These are phyloP conservation scores for Zygotorulaspora mrakii DNA, from an alignment of 1,139 yeast species.

Conservation along the genomic window DNA sequence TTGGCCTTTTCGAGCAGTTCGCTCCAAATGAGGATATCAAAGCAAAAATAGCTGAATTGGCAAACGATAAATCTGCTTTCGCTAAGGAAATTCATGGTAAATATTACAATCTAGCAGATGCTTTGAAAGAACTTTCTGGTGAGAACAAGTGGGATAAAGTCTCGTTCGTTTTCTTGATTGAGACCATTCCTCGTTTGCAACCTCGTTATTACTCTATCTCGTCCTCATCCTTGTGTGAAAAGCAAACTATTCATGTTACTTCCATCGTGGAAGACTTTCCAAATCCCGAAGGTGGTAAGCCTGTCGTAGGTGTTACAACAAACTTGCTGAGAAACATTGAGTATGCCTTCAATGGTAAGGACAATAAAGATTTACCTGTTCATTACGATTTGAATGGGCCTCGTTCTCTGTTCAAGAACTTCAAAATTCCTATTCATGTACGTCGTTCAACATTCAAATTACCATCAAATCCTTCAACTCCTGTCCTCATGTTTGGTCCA, in stretches of 20 bases:
- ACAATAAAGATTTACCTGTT: constrained; percentile 41
- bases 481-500: constrained; percentile 92
- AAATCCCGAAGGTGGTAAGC: constrained; percentile 37
- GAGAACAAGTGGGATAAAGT: constrained; percentile 67
- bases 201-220: constrained; percentile 97
- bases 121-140: constrained; percentile 56
- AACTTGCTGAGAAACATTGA: constrained; percentile 59
- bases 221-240: constrained; percentile 78
- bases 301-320: constrained; percentile 73
- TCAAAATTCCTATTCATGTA: constrained; percentile 81
- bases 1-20: constrained; percentile 73
- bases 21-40: constrained; percentile 70
- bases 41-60: constrained; percentile 49
- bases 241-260: constrained; percentile 72
- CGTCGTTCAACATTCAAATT: constrained; percentile 93
- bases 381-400: constrained; percentile 80
- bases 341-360: constrained; percentile 13
- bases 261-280: constrained; percentile 78
- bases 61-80: constrained; percentile 65
- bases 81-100: constrained; percentile 59
- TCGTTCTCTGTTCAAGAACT: constrained; percentile 52
- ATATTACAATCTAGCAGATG: constrained; percentile 72
- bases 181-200: constrained; percentile 73
- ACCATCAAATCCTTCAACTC: constrained; percentile 81
- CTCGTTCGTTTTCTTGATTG: constrained; percentile 83